phyloP scores from a whole-genome alignment of 169 alveolate species.

The Cryptosporidium viatorum region DNA sequence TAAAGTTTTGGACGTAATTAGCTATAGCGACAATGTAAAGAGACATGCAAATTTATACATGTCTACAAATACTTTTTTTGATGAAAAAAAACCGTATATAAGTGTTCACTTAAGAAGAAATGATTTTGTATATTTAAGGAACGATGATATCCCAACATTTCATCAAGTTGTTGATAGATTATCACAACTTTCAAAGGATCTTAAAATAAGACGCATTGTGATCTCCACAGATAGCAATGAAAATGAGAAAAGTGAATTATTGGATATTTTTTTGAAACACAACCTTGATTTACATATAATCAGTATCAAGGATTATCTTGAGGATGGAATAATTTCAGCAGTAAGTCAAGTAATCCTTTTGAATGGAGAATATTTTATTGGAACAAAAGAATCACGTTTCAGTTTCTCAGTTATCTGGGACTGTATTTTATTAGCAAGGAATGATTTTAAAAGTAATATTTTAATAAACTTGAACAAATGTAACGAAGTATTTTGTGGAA shows the following conservation, averaged over 20 bases:
- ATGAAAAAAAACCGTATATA: slow-evolving; percentile 12
- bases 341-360: slow-evolving; percentile 48
- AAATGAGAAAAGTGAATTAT: slow-evolving; percentile 11
- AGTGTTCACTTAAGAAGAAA: slow-evolving; percentile 65
- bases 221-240: slow-evolving; percentile 49
- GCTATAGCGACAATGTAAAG: slow-evolving; percentile 13
- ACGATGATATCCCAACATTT: slow-evolving; percentile 69
- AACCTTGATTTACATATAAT: slow-evolving; percentile 19
- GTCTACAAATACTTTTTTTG: slow-evolving; percentile 14
- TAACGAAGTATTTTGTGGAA: slow-evolving; percentile 32
- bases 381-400: slow-evolving; percentile 71
- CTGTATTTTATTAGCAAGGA: slow-evolving; percentile 13
- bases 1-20: not conserved
- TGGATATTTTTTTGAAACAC: not conserved
- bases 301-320: not conserved
- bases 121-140: slow-evolving; percentile 29
- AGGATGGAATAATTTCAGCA: slow-evolving; percentile 68
- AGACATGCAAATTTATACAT: slow-evolving; percentile 17
- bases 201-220: slow-evolving; percentile 7
- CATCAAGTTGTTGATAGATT: slow-evolving; percentile 21
- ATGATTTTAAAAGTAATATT: not conserved
- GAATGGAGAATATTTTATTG: slow-evolving; percentile 47
- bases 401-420: slow-evolving; percentile 53
- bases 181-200: slow-evolving; percentile 19
- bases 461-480: slow-evolving; percentile 1